Conservation (phyloP, 805 yeast genomes). For the Dipodascopsis uninucleata region DNA sequence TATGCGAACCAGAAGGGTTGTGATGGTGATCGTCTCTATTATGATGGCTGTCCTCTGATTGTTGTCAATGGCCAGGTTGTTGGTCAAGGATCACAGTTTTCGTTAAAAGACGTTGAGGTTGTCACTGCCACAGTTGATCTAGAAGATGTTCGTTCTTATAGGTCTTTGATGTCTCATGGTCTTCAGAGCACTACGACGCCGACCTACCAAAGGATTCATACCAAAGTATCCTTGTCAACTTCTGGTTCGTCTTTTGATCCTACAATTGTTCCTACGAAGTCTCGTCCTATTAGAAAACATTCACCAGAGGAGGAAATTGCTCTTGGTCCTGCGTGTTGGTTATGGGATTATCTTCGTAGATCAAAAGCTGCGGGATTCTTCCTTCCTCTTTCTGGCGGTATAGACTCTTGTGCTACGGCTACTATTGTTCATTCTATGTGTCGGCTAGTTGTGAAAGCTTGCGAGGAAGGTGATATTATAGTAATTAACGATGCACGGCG, state of each 20-base stretch:
- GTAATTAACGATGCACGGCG: conserved; percentile 73
- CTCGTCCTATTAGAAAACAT: conserved; percentile 57
- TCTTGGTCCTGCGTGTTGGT: conserved; percentile 98
- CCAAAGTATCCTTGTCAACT: conserved; percentile 59
- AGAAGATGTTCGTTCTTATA: conserved; percentile 82
- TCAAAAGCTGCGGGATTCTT: conserved; percentile 88
- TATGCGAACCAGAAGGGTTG: conserved; percentile 97
- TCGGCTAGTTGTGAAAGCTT: conserved; percentile 69
- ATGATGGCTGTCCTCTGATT: conserved; percentile 95
- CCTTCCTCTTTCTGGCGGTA: conserved; percentile 93
- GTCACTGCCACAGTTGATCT: conserved; percentile 91
- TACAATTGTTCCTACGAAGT: conserved; percentile 52
- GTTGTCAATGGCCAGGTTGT: conserved; percentile 87
- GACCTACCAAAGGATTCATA: conserved; percentile 52
- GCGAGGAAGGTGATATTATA: conserved; percentile 53
- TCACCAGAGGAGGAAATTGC: conserved; percentile 95
- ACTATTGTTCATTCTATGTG: conserved; percentile 95
- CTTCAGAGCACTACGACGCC: conserved; percentile 52
- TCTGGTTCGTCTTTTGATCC: conserved; percentile 58
- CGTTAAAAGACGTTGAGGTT: conserved; percentile 88
- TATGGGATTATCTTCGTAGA: conserved; percentile 96
- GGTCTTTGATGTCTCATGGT: conserved; percentile 73
- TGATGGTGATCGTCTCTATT: conserved; percentile 94
- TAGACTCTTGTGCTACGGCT: conserved; percentile 97
- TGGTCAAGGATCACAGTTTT: conserved; percentile 91